Evolutionary conservation across 495 filamentous ascomycete genomes (phyloP), one percentile per base, ranked within the genome.

Genomic region (Penicillium ucsense): DNA sequence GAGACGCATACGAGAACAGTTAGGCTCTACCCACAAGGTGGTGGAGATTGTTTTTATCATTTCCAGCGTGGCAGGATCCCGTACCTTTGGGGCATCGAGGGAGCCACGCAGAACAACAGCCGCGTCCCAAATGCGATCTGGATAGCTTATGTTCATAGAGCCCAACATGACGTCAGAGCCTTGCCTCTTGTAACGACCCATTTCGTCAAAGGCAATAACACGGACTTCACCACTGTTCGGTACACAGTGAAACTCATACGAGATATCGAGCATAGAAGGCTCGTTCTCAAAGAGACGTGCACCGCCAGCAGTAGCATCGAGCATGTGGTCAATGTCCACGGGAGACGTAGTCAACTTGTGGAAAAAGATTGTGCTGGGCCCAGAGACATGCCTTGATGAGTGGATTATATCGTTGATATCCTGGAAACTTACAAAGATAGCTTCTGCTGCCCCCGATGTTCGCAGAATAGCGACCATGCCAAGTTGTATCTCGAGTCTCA

Each of bases 201-300:
- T 54, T 4, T 62, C 66, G 54, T 78, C 62, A n/a, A 84, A 61
- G 3, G 70, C 65, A 5, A 85, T 62, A 10, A 73, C 46, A 47
- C 83, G 72, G 0, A 32, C 4, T 47, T 38, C 3, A 56, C 57
- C 0, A 43, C 12, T 9, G 51, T 54, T 1, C 31, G 57, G 54
- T 20, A 41, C 55, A 47, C 78, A 81, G 10, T 60, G 61, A 35
- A 79, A 77, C 27, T 80, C 73, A 50, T 83, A 85, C 2, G 61
- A 49, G 3, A 76, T 60, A 30, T 46, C 64, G 27, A 56, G 53
- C 3, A 55, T 53, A 5, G 43, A 50, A 10, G 60, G 54, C 0
- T 57, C 43, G 7, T 53, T 43, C 9, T 65, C 56, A 36, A 75
- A 74, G 3, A 75, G 29, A 2, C 52, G 53, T 30, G 20, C 43